Percentiles rank a stretch among this genome's conserved stretches.
Evolutionary conservation across 768 basidiomycete species (phyloP).

Genomic region (Inosperma sp.): DNA sequence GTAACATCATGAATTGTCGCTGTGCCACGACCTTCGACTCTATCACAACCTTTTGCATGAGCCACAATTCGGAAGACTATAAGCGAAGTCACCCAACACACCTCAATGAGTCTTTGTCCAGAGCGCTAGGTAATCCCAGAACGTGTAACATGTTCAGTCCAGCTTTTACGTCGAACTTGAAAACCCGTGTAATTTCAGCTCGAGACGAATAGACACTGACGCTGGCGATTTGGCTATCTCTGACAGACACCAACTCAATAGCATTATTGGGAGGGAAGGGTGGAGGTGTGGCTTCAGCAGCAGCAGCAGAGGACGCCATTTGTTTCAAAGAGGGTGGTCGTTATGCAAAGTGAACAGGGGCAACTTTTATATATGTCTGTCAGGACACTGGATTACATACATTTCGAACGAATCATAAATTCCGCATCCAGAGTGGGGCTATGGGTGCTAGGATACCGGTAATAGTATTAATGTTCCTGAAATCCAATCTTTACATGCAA

Average conservation of each 20-base stretch:
- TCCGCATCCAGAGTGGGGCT: too few relatives aligned
- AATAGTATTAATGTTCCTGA: too few relatives aligned
- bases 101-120: constrained; percentile 38
- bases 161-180: constrained; percentile 29
- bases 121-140: constrained; percentile 31
- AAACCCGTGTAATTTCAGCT: constrained; percentile 36
- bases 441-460: too few relatives aligned
- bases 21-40: constrained; percentile 40
- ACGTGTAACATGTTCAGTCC: constrained; percentile 40
- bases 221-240: constrained; percentile 31
- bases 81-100: constrained; percentile 11
- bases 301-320: neutral
- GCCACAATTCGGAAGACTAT: neutral
- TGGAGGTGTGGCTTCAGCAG: constrained; percentile 4
- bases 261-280: constrained; percentile 12
- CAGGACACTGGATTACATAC: too few relatives aligned
- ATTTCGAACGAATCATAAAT: too few relatives aligned
- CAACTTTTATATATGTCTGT: too few relatives aligned
- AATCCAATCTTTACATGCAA: too few relatives aligned
- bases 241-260: constrained; percentile 24
- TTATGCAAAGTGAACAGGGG: neutral
- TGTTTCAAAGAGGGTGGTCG: neutral
- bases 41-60: constrained; percentile 11
- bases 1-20: constrained; percentile 46
- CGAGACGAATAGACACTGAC: constrained; percentile 34